Evolutionary conservation across 2,329 filamentous ascomycete species (phyloP).

Genomic region (Alternaria tenuissima): DNA sequence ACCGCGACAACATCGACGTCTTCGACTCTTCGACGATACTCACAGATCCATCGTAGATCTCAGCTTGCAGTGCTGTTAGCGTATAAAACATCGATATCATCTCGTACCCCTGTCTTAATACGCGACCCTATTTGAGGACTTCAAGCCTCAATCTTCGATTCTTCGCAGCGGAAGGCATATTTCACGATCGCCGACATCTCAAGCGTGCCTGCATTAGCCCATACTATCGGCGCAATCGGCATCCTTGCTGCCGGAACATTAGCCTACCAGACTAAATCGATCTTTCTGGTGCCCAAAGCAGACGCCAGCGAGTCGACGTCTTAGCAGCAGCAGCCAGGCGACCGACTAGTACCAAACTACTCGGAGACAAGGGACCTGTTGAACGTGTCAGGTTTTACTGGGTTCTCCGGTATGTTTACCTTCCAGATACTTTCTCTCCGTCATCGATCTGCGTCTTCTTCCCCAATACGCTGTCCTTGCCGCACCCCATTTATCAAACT

Average conservation of each 20-base stretch:
- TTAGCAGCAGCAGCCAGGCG: constrained; percentile 4
- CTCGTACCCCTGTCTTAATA: constrained; percentile 1
- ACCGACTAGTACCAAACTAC: constrained; percentile 8
- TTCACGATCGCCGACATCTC: constrained; percentile 9
- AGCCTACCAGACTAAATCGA: constrained; percentile 13
- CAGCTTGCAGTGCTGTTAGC: background rate
- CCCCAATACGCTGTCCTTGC: constrained; percentile 12
- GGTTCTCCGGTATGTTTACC: constrained; percentile 30
- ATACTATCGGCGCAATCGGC: constrained; percentile 1
- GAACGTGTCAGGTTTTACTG: constrained; percentile 15
- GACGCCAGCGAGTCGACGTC: constrained; percentile 12
- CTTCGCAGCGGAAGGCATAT: background rate
- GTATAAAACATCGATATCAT: background rate
- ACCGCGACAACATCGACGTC: constrained; percentile 10
- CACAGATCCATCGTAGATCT: background rate
- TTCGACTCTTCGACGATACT: background rate
- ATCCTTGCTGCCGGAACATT: constrained; percentile 10
- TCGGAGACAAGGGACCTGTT: constrained; percentile 8
- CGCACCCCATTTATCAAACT: constrained; percentile 4
- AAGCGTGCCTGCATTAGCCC: constrained; percentile 19
- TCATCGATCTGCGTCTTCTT: constrained; percentile 27
- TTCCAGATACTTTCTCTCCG: constrained; percentile 23
- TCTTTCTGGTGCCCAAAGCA: constrained; percentile 7
- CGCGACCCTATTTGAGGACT: constrained; percentile 7
- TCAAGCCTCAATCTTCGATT: constrained; percentile 9